phyloP scores from a whole-genome alignment of 305 asterid species.

The Striga hermonthica region DNA sequence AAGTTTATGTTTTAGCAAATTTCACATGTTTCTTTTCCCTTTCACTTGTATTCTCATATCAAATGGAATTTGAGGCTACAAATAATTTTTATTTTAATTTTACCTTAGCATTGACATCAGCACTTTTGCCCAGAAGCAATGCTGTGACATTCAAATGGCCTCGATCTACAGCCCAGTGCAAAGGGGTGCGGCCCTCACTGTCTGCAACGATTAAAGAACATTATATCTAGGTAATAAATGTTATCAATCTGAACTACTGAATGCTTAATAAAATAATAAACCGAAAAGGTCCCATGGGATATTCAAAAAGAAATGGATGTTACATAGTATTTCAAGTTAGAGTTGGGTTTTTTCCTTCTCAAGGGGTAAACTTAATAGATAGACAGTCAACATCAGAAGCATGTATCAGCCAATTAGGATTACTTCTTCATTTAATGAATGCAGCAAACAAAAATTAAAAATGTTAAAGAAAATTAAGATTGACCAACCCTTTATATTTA shows the following conservation, averaged over 20 bases:
- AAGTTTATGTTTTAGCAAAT: not conserved
- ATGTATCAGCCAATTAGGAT: not conserved
- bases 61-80: no score
- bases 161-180: constrained; percentile 99
- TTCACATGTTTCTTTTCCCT: not conserved
- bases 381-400: not conserved
- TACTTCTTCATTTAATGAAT: constrained; percentile 1
- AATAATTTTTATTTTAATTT: not conserved
- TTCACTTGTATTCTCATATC: no score
- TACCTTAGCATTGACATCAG: constrained; percentile 88
- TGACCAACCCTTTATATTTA: constrained; percentile 64
- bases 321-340: constrained; percentile 10
- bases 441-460: constrained; percentile 15
- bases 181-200: constrained; percentile 94
- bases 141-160: constrained; percentile 66
- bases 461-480: constrained; percentile 15
- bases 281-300: not conserved
- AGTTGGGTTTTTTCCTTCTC: constrained; percentile 9
- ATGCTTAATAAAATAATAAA: not conserved
- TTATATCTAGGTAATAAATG: constrained; percentile 4
- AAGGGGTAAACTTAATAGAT: constrained; percentile 17
- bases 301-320: constrained; percentile 6
- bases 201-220: constrained; percentile 51
- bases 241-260: constrained; percentile 6
- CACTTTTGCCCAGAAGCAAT: constrained; percentile 68